Percentiles rank a stretch among this genome's conserved stretches.
Conservation (phyloP, 2,329 filamentous ascomycete genomes). For the Neofusicoccum parvum region DNA sequence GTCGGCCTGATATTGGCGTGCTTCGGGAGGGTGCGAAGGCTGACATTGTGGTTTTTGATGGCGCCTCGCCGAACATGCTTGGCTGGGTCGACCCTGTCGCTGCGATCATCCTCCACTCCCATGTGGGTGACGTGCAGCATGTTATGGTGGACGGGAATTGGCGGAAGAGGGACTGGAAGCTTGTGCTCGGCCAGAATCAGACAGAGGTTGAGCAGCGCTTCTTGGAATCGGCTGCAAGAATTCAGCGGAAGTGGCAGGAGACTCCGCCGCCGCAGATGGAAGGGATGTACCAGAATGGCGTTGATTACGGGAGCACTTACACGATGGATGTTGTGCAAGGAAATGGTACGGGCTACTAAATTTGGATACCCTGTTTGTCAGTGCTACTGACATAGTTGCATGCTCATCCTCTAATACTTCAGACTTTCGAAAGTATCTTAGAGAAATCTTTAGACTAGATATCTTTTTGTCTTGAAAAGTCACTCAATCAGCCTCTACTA, state of each 20-base stretch:
- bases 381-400: no score
- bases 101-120: constrained; percentile 58
- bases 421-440: no score
- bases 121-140: constrained; percentile 54
- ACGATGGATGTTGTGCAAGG: constrained; percentile 18
- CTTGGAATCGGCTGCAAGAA: constrained; percentile 27
- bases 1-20: constrained; percentile 55
- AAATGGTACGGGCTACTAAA: constrained; percentile 22
- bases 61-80: constrained; percentile 51
- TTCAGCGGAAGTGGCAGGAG: constrained; percentile 27
- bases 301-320: constrained; percentile 7
- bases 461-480: no score
- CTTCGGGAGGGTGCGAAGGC: constrained; percentile 55
- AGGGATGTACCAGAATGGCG: constrained; percentile 13
- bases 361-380: no score
- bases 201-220: constrained; percentile 27
- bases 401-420: no score
- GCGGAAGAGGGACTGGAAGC: constrained; percentile 48
- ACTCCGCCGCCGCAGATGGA: constrained; percentile 21
- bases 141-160: constrained; percentile 56
- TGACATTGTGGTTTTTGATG: constrained; percentile 58
- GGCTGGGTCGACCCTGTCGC: constrained; percentile 60
- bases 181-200: constrained; percentile 30
- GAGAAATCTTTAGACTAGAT: no score
- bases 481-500: no score